phyloP scores from a whole-genome alignment of 148 eudicot genomes.

The Chenopodium quinoa region DNA sequence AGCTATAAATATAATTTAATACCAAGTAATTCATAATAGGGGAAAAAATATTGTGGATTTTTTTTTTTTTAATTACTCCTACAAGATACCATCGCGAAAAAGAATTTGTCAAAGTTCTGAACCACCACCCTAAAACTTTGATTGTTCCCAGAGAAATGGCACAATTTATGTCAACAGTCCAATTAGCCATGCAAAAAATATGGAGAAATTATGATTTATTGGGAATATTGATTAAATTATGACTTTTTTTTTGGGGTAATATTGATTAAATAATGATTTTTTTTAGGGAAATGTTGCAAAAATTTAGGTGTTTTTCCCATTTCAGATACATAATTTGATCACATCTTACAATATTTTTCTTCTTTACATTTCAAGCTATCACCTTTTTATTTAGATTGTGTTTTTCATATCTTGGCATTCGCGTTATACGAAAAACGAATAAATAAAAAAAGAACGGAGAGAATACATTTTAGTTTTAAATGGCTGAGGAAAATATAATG shows the following conservation, averaged over 20 bases:
- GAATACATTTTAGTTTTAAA: background rate
- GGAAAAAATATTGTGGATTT: too few relatives aligned
- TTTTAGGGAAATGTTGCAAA: background rate
- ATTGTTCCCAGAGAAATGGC: constrained; percentile 14
- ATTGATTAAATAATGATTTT: too few relatives aligned
- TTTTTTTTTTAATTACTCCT: too few relatives aligned
- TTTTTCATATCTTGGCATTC: background rate
- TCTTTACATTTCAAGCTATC: background rate
- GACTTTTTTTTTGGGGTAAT: too few relatives aligned
- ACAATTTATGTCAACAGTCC: background rate
- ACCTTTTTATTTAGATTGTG: background rate
- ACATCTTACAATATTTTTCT: background rate
- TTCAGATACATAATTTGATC: background rate
- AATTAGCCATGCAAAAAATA: background rate
- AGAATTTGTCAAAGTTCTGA: constrained; percentile 32
- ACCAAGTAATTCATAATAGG: too few relatives aligned
- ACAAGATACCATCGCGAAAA: background rate
- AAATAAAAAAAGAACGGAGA: too few relatives aligned
- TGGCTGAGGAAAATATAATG: constrained; percentile 26
- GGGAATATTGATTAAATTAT: too few relatives aligned
- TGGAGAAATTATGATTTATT: background rate
- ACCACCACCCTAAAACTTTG: constrained; percentile 26
- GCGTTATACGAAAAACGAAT: too few relatives aligned
- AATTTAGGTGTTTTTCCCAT: background rate
- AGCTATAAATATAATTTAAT: too few relatives aligned